Evolutionary conservation across 2,329 filamentous ascomycete species (phyloP), one percentile per base, ranked within the genome.

Genomic region (Stemphylium vesicarium): DNA sequence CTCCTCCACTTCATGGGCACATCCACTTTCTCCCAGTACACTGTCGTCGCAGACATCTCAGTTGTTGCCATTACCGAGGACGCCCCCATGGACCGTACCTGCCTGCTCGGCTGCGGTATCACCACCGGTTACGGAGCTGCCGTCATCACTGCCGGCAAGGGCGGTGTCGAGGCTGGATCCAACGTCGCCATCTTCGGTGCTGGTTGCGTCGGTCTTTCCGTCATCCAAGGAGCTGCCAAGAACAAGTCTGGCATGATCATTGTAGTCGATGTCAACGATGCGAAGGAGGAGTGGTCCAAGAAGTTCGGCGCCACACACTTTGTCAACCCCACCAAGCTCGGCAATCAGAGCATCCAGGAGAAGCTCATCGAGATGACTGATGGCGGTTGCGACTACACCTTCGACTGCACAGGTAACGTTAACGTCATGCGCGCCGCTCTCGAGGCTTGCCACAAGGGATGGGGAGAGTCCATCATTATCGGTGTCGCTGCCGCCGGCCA

Each of bases 1-100:
- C 85, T 99, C 59, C 87, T 98, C 55, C 95, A 98, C 82, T 99
- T 98, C 83, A 99, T 99, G 95, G 95, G 95, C 71, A 96, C 92
- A 52, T 97, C 93, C 33, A 99, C 95, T 68, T 99, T 99, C 84
- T 96, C 92, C 29, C 95, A 99, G 81, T 99, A 96, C 82, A 98
- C 95, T 53, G 95, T 99, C 63, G 92, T 99, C 33, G 94, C 95
- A 76, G 95, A 99, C 78, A 98, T 99, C 80, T 97, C 93, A 43
- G 95, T 97, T 53, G 95, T 99, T 24, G 90, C 93, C 60, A 92
- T 99, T 66, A 93, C 93, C 69, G 85, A 86, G 57, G 88, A 96
- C 70, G 95, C 95, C 12, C 90, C 92, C 59, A 96, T 97, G 87
- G 95, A 99, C 84, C 88, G 92, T 64, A 96, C 93, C 46, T 99